Conservation (phyloP, 345 rosid species). For the Pugionium cornutum region DNA sequence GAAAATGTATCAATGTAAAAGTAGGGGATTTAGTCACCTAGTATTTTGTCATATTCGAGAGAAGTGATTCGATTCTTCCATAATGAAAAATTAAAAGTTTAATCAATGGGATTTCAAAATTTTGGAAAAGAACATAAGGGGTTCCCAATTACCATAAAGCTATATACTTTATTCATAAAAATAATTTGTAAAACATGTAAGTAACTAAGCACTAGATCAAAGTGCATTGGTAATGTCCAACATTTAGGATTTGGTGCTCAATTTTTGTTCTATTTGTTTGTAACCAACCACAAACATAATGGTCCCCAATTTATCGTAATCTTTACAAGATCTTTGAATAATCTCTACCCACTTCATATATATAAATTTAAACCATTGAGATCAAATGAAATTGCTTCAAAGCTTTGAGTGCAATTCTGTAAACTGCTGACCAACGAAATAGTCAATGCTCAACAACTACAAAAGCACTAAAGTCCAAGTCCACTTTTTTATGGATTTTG, state of each 20-base stretch:
- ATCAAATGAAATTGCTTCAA: conserved; percentile 8
- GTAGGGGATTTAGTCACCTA: conserved; percentile 30
- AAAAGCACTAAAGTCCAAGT: conserved; percentile 34
- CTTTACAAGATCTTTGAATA: conserved; percentile 35
- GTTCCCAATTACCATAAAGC: background rate
- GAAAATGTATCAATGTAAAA: conserved; percentile 5
- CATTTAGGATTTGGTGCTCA: conserved; percentile 38
- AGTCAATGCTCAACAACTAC: conserved; percentile 39
- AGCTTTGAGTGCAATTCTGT: conserved; percentile 13
- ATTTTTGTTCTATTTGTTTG: conserved; percentile 39
- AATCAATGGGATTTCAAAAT: background rate
- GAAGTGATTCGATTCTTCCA: conserved; percentile 23
- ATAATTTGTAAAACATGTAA: background rate
- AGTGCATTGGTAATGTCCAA: conserved; percentile 42
- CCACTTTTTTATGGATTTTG: conserved; percentile 28
- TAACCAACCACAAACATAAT: conserved; percentile 38
- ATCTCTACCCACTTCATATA: conserved; percentile 35
- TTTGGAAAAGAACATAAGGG: background rate
- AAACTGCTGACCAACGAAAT: conserved; percentile 22
- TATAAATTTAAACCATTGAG: background rate
- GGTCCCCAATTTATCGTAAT: conserved; percentile 43
- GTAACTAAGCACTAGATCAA: conserved; percentile 32
- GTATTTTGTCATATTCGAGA: conserved; percentile 35
- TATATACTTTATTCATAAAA: background rate
- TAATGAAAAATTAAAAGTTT: background rate